Evolutionary conservation across 139 green algal species (phyloP).

Genomic region (Prasinococcaceae sp.): DNA sequence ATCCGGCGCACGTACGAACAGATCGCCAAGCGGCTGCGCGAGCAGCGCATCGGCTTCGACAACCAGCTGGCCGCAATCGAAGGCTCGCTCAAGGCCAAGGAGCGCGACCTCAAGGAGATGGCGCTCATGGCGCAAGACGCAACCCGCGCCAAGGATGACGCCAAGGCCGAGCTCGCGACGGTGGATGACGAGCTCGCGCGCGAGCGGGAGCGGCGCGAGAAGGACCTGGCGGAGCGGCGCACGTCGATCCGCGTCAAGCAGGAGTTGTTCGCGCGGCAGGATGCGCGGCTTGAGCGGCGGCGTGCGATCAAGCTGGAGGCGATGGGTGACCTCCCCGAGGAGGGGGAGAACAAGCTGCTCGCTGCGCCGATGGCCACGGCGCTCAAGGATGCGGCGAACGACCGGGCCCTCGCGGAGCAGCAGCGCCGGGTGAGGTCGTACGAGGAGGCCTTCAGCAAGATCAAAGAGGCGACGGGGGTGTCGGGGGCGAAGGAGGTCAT

Average conservation of each 20-base stretch:
- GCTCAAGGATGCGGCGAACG: neutral
- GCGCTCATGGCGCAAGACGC: conserved; percentile 22
- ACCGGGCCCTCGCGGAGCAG: conserved; percentile 7
- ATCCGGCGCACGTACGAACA: conserved; percentile 45
- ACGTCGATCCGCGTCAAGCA: conserved; percentile 4
- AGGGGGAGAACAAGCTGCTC: conserved; percentile 1
- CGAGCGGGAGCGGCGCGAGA: conserved; percentile 15
- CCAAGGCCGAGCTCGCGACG: conserved; percentile 22
- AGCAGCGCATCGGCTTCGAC: conserved; percentile 32
- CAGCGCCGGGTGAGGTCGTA: conserved; percentile 16
- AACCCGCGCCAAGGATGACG: conserved; percentile 16
- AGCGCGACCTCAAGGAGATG: conserved; percentile 23
- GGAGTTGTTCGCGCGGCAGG: conserved; percentile 15
- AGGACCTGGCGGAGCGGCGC: conserved; percentile 23
- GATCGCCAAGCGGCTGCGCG: conserved; percentile 20
- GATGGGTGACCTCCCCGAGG: neutral
- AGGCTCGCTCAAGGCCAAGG: conserved; percentile 30
- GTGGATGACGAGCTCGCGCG: neutral
- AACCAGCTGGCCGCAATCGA: conserved; percentile 26
- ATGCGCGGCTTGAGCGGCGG: conserved; percentile 4
- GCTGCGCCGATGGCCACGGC: neutral
- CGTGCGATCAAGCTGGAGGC: conserved; percentile 14
- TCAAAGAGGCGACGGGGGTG: conserved; percentile 31
- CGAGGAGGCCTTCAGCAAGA: conserved; percentile 27
- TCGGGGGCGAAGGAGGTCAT: conserved; percentile 19